phyloP scores from a whole-genome alignment of 1,284 basidiomycete genomes.

The Austroboletus niveus region DNA sequence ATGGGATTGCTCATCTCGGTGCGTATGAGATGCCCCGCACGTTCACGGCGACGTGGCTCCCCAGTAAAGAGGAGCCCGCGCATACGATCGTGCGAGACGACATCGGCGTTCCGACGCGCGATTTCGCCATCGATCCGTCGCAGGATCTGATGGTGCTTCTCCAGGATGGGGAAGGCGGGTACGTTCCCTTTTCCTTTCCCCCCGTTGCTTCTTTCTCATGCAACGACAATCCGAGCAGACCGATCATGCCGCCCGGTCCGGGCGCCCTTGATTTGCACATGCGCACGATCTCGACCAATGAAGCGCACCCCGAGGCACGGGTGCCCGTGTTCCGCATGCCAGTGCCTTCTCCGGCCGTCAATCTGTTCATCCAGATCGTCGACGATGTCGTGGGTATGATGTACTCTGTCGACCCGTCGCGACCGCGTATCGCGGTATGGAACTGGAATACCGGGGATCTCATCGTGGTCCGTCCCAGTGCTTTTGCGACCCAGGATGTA shows the following conservation, averaged over 20 bases:
- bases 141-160: slow-evolving; percentile 56
- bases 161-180: slow-evolving; percentile 28
- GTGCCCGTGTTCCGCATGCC: slow-evolving; percentile 25
- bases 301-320: slow-evolving; percentile 39
- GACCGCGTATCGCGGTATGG: slow-evolving; percentile 46
- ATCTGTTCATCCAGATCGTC: slow-evolving; percentile 47
- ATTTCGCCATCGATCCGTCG: slow-evolving; percentile 64
- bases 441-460: slow-evolving; percentile 50
- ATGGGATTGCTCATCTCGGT: no score
- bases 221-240: slow-evolving; percentile 1
- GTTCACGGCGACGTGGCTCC: slow-evolving; percentile 37
- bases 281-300: slow-evolving; percentile 43
- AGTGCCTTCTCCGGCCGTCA: slow-evolving; percentile 21
- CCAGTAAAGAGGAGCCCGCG: slow-evolving; percentile 19
- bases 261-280: slow-evolving; percentile 34
- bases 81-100: slow-evolving; percentile 34
- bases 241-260: slow-evolving; percentile 6
- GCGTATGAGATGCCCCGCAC: no score
- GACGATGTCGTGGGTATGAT: slow-evolving; percentile 52
- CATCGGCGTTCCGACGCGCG: slow-evolving; percentile 44
- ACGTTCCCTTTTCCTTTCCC: not conserved
- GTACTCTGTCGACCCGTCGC: slow-evolving; percentile 34
- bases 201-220: not conserved
- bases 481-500: not conserved
- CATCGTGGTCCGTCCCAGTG: slow-evolving; percentile 41